Base-by-base conservation (phyloP, 108 stramenopile species). In the Nannochloropsis salina region DNA sequence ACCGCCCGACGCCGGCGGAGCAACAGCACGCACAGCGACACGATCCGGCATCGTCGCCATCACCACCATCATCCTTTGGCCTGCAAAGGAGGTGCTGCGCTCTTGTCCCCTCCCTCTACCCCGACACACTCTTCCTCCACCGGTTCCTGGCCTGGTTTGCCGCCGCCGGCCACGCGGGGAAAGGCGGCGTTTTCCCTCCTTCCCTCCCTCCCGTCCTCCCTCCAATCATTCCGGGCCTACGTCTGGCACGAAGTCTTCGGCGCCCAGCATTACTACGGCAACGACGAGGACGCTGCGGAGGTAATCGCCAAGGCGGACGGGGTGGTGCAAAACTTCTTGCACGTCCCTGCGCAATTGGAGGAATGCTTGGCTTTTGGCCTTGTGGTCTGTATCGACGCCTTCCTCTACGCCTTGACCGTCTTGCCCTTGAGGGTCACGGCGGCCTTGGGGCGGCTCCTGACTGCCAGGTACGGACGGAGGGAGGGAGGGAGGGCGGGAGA, bases 261-360 rank as follows among this genome's bases (percentile, higher is more conserved):
- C 12, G 47, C 47, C 10, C 47, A 51, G 15, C 47, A 51, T 12
- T 51, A 51, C 47, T 51, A 51, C 47, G 15, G 47, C 47, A 15
- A 51, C 47, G 47, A 51, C 47, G 15, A 15, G 47, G 47, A 51
- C 15, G 47, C 47, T 1, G 15, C 47, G 12, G 47, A 51, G 47
- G 47, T 15, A 10, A 51, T 1, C 15, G 47, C 47, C 12, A 51
- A 87, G 83, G 87, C 80, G 44, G 82, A 88, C n/a, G 84, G 86
- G 40, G 86, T 95, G 85, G 95, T 99, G 91, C 93, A 94, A 88
- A 97, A 99, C 92, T 99, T 99, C 86, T 84, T 98, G 82, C 93
- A 93, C 51, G 95, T 99, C 80, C 98, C 98, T 9, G 86, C 89
- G 40, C 92, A 92, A 44, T 90, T 99, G 42, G 98, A 99, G 92